These are phyloP conservation scores for Mesembryanthemum crystallinum DNA, from an alignment of 148 eudicot genomes.

Conservation along the genomic window DNA sequence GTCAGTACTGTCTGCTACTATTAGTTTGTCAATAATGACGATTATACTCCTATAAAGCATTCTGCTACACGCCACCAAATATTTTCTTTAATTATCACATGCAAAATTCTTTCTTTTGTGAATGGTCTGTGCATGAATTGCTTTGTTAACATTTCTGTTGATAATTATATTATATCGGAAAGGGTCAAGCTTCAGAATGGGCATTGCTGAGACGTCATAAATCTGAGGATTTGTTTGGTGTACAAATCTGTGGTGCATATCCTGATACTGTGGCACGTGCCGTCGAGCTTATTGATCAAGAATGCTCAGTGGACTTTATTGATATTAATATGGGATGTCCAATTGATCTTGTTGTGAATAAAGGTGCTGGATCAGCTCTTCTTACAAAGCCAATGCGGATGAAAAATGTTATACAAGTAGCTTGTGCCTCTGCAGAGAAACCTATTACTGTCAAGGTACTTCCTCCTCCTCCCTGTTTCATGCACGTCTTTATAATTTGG, in stretches of 20 bases:
- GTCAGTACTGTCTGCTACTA: constrained; percentile 33
- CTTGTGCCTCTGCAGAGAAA: constrained; percentile 62
- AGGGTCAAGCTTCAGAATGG: constrained; percentile 99
- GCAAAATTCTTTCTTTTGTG: neutral
- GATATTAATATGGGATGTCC: constrained; percentile 99
- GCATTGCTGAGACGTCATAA: constrained; percentile 90
- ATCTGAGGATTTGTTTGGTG: constrained; percentile 95
- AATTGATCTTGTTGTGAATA: constrained; percentile 88
- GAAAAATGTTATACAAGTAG: constrained; percentile 73
- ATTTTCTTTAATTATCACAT: neutral
- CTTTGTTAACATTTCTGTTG: neutral
- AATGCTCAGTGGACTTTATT: constrained; percentile 87
- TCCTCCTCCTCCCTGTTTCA: neutral
- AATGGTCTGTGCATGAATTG: neutral
- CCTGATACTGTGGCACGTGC: constrained; percentile 92
- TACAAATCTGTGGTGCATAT: constrained; percentile 98
- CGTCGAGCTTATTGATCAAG: constrained; percentile 89
- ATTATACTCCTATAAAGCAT: neutral
- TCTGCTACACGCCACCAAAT: neutral
- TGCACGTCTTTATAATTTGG: neutral
- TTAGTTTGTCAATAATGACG: neutral
- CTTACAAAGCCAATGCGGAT: constrained; percentile 88
- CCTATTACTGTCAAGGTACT: constrained; percentile 93
- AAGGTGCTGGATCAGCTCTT: constrained; percentile 98
- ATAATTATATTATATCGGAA: constrained; percentile 10